These are phyloP conservation scores for Phytophthora pistaciae DNA, from an alignment of 352 stramenopile genomes.

Conservation along the genomic window DNA sequence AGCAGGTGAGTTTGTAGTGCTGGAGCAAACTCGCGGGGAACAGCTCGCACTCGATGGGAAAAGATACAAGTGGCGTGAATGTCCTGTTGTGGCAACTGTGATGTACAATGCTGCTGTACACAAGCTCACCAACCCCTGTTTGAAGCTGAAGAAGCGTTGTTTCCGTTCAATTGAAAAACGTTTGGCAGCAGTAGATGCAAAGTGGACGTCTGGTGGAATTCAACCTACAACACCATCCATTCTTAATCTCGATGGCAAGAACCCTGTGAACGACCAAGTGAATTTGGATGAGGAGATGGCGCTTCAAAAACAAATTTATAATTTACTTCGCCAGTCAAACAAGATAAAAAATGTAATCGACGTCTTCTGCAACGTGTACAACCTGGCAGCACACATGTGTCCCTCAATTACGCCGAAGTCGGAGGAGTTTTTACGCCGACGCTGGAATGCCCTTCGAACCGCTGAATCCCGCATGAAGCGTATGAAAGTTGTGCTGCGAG, in stretches of 20 bases:
- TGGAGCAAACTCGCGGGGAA: background rate
- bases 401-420: no score
- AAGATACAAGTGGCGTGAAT: background rate
- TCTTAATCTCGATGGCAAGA: background rate
- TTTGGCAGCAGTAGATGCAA: background rate
- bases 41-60: background rate
- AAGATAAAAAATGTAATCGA: no score
- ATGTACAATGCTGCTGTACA: background rate
- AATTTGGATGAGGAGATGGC: background rate
- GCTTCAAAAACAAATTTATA: background rate
- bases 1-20: background rate
- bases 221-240: background rate
- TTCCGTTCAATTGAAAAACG: background rate
- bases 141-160: background rate
- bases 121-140: background rate
- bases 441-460: no score
- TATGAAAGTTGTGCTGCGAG: no score
- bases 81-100: background rate
- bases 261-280: background rate
- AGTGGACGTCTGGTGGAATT: background rate
- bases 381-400: no score
- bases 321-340: no score
- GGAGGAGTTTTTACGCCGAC: no score
- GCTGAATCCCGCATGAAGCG: no score
- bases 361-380: no score